These are phyloP conservation scores for Aspergillus thermomutatus DNA, from an alignment of 2,329 filamentous ascomycete genomes.

Conservation along the genomic window DNA sequence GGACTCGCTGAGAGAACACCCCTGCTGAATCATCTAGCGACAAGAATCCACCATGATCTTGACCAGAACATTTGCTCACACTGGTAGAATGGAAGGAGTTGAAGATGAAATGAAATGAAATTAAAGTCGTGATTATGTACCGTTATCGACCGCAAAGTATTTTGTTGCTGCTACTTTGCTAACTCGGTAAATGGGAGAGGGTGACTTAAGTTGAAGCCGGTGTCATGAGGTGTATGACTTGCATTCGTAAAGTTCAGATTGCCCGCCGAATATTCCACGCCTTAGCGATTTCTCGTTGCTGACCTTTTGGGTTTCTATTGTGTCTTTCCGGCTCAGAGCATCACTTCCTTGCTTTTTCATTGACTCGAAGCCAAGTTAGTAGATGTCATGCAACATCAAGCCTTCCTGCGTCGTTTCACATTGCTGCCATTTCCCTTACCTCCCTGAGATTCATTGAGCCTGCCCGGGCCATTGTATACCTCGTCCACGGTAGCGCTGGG, in stretches of 20 bases:
- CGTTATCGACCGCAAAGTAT: not conserved
- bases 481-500: slow-evolving; percentile 37
- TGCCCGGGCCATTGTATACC: slow-evolving; percentile 12
- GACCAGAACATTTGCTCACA: too few relatives aligned
- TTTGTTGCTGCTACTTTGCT: not conserved
- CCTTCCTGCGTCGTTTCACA: slow-evolving; percentile 32
- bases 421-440: slow-evolving; percentile 22
- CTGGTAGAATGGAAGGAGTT: not conserved
- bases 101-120: not conserved
- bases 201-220: not conserved
- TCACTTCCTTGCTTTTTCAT: not conserved
- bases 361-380: slow-evolving; percentile 7
- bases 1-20: not conserved
- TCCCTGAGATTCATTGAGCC: slow-evolving; percentile 16
- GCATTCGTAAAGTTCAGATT: not conserved
- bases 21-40: too few relatives aligned
- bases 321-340: not conserved
- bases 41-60: not conserved
- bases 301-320: not conserved
- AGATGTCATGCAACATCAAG: slow-evolving; percentile 17
- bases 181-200: not conserved
- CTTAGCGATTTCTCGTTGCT: not conserved
- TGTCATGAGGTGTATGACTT: not conserved
- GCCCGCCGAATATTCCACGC: not conserved
- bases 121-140: not conserved